Evolutionary conservation across 495 filamentous ascomycete genomes (phyloP).

Genomic region (Penicillium egyptiacum): DNA sequence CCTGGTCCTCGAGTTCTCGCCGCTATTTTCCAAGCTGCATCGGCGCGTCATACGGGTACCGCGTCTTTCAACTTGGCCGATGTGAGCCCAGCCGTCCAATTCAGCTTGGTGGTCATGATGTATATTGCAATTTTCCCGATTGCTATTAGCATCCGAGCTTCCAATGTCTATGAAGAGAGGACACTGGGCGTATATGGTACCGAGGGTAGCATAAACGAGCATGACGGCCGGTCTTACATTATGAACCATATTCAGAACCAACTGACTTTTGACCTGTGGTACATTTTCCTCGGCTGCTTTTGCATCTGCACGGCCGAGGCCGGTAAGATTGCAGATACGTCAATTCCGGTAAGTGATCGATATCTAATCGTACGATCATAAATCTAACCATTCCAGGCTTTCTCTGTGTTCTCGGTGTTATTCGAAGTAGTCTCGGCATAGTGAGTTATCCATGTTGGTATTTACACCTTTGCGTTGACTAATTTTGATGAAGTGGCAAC

Average conservation of each 20-base stretch:
- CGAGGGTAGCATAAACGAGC: constrained; percentile 43
- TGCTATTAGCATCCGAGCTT: constrained; percentile 67
- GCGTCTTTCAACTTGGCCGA: constrained; percentile 55
- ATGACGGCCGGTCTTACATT: constrained; percentile 43
- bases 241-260: constrained; percentile 59
- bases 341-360: constrained; percentile 37
- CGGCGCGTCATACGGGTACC: constrained; percentile 60
- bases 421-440: constrained; percentile 89
- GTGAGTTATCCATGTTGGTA: constrained; percentile 17
- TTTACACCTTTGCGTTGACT: not conserved
- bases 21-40: constrained; percentile 60
- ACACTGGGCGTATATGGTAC: constrained; percentile 66
- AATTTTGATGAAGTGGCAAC: constrained; percentile 55
- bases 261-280: constrained; percentile 65
- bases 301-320: constrained; percentile 59
- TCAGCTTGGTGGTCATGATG: constrained; percentile 65
- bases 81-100: constrained; percentile 61
- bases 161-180: constrained; percentile 67
- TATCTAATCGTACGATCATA: not conserved
- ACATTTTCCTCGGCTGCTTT: constrained; percentile 62
- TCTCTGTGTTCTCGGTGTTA: constrained; percentile 66
- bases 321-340: constrained; percentile 45
- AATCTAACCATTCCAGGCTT: constrained; percentile 17
- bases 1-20: constrained; percentile 47
- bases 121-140: constrained; percentile 76